Conservation (phyloP, 2,329 filamentous ascomycete species). For the Escovopsis sp. region DNA sequence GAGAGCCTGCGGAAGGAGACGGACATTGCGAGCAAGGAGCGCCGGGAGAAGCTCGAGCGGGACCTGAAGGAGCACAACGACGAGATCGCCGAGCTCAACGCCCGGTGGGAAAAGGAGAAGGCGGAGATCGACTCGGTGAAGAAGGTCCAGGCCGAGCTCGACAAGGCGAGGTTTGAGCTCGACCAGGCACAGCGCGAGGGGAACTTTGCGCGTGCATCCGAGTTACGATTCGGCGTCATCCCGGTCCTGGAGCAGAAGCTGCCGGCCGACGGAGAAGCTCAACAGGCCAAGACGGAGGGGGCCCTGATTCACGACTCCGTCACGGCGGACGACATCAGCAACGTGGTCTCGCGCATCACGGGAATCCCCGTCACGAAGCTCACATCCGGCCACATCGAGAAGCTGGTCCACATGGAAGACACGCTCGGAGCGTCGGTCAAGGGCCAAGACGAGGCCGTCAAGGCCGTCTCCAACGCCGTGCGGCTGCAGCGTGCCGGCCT, state of each 20-base stretch:
- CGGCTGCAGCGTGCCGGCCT: slow-evolving; percentile 86
- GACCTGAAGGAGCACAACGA: slow-evolving; percentile 64
- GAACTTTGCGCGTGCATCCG: slow-evolving; percentile 80
- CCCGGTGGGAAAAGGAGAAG: slow-evolving; percentile 83
- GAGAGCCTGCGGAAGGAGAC: slow-evolving; percentile 91
- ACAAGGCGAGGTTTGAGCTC: slow-evolving; percentile 70
- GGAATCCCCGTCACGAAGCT: slow-evolving; percentile 88
- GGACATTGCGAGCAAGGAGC: slow-evolving; percentile 75
- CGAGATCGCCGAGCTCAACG: slow-evolving; percentile 58
- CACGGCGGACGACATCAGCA: slow-evolving; percentile 87
- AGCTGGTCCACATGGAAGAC: slow-evolving; percentile 92
- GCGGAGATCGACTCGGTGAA: slow-evolving; percentile 78
- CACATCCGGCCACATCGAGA: slow-evolving; percentile 86
- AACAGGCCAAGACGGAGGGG: slow-evolving; percentile 22
- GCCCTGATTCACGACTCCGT: slow-evolving; percentile 83
- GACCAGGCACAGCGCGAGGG: slow-evolving; percentile 78
- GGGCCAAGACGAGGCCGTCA: slow-evolving; percentile 87
- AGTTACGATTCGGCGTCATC: slow-evolving; percentile 78
- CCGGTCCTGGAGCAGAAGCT: slow-evolving; percentile 66
- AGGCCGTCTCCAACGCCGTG: slow-evolving; percentile 82
- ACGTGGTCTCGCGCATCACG: slow-evolving; percentile 78
- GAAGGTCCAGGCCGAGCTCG: slow-evolving; percentile 73
- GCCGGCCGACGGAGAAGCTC: slow-evolving; percentile 52
- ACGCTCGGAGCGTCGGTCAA: slow-evolving; percentile 69
- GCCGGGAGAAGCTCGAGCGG: slow-evolving; percentile 70